phyloP scores from a whole-genome alignment of 306 rosid species.

The Acacia confusa region DNA sequence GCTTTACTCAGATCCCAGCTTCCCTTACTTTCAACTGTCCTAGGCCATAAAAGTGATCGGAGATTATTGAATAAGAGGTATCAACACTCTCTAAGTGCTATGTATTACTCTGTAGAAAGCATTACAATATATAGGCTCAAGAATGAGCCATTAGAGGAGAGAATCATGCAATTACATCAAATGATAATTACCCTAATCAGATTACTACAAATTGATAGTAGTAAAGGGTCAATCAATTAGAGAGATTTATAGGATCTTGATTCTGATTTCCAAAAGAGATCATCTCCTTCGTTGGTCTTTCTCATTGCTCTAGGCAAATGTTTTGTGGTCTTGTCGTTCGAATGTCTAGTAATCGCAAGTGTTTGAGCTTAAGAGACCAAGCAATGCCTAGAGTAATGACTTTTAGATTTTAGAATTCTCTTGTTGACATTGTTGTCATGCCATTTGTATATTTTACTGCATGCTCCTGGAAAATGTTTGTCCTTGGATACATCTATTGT shows the following conservation, averaged over 20 bases:
- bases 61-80: too few relatives aligned
- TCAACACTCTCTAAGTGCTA: too few relatives aligned
- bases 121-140: too few relatives aligned
- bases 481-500: conserved; percentile 8
- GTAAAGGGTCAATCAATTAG: too few relatives aligned
- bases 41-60: neutral
- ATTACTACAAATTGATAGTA: too few relatives aligned
- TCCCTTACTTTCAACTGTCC: neutral
- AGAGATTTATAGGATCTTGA: too few relatives aligned
- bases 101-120: too few relatives aligned
- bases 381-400: neutral
- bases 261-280: neutral
- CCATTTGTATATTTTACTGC: conserved; percentile 22
- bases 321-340: neutral
- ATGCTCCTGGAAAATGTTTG: conserved; percentile 11
- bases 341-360: conserved; percentile 3
- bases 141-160: too few relatives aligned
- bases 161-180: too few relatives aligned
- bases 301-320: conserved; percentile 20
- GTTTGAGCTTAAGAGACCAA: neutral
- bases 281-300: neutral
- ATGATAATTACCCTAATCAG: too few relatives aligned
- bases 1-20: neutral
- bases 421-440: neutral
- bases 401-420: conserved; percentile 23